Base-by-base conservation (phyloP, 768 basidiomycete species). In the Trametes gibbosa region DNA sequence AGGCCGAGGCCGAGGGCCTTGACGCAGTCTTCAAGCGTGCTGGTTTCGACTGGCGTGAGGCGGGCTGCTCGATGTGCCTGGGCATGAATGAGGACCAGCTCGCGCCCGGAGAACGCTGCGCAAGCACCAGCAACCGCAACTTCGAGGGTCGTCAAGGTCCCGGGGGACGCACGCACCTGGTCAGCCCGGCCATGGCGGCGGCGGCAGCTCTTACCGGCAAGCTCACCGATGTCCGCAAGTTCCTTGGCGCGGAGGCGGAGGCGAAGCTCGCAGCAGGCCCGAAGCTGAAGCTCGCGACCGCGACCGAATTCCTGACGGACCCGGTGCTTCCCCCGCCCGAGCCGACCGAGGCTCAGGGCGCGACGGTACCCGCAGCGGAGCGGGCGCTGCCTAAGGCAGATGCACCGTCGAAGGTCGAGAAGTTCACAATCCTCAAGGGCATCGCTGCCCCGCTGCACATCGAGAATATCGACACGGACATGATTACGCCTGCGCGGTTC, bases 241-340 rank as follows among this genome's bases (percentile, higher is more conserved):
- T 79, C 66, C 69, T 82, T 53, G 73, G 77, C 43, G 70, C 68
- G 24, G 67, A 68, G 10, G 63, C 62, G 3, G 65, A 69, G 53
- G 75, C 74, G 53, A 62, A 67, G 51, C 40, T 58, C 41, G 57
- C 63, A n/a, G 48, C 71, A 2, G 63, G 65, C 8, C 66, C 81
- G 35, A 81, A 83, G 50, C 73, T 94, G 65, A 96, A 94, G 76
- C 77, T 85, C 48, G 77, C 83, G 24, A 89, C 79, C 60, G 84
- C 82, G 25, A 80, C 81, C 66, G 87, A 95, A 58, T 94, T 93
- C 76, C 77, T 95, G 72, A 85, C 85, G 48, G 87, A 89, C 61
- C 82, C 75, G 27, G 74, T 75, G 27, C 69, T 78, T 21, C 72
- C 77, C 14, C 70, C 79, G 16, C 75, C 74, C 8, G 70, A 69